A percentile compares a stretch with the other conserved stretches of the same genome.
Conservation (phyloP, 805 yeast genomes). For the Saturnispora gosingensis region DNA sequence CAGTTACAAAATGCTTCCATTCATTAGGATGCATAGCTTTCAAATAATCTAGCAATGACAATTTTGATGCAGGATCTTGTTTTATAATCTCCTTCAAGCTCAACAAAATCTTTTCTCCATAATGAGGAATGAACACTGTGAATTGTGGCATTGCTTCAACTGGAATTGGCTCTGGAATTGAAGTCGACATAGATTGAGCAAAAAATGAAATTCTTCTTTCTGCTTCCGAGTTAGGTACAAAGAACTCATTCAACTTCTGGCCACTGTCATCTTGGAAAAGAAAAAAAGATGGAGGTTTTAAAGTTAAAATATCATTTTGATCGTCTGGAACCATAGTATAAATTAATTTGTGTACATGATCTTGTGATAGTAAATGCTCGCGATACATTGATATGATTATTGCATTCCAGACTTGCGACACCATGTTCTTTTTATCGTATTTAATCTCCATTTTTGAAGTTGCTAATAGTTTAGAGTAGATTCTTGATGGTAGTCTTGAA, state of each 20-base stretch:
- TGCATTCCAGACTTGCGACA: slow-evolving; percentile 48
- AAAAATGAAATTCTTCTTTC: slow-evolving; percentile 44
- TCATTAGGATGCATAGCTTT: slow-evolving; percentile 64
- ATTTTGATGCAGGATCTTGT: slow-evolving; percentile 36
- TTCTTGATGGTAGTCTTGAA: slow-evolving; percentile 41
- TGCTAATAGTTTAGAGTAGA: slow-evolving; percentile 38
- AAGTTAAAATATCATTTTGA: slow-evolving; percentile 29
- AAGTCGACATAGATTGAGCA: slow-evolving; percentile 43
- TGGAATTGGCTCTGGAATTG: slow-evolving; percentile 40
- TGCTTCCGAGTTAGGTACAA: slow-evolving; percentile 39
- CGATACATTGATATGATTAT: slow-evolving; percentile 44
- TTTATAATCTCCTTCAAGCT: slow-evolving; percentile 37
- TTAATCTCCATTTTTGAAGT: slow-evolving; percentile 37
- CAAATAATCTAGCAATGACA: slow-evolving; percentile 67
- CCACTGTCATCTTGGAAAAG: slow-evolving; percentile 39
- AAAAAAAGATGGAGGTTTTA: slow-evolving; percentile 39
- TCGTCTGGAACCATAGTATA: slow-evolving; percentile 42
- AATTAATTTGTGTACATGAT: slow-evolving; percentile 32
- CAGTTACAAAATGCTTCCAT: slow-evolving; percentile 75
- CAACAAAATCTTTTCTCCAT: slow-evolving; percentile 39
- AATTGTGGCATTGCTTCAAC: slow-evolving; percentile 41
- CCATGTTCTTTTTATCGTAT: slow-evolving; percentile 31
- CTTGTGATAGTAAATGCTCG: slow-evolving; percentile 43
- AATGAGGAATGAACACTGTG: slow-evolving; percentile 45
- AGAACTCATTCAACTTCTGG: slow-evolving; percentile 30